phyloP scores from a whole-genome alignment of 306 rosid species.

The Medicago truncatula region DNA sequence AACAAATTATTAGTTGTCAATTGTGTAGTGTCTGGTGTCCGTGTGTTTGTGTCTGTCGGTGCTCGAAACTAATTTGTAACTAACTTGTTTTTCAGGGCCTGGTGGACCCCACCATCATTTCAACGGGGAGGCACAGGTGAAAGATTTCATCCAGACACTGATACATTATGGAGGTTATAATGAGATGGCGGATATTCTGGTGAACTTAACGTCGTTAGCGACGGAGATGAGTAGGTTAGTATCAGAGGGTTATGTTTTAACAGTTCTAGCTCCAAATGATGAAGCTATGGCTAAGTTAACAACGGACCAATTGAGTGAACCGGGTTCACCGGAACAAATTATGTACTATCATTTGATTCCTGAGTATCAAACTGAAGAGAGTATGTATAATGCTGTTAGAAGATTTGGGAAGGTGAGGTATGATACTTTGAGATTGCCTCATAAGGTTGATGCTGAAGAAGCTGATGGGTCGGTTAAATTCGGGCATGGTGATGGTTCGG shows the following conservation, averaged over 20 bases:
- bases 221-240: conserved; percentile 80
- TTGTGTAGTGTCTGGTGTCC: no score
- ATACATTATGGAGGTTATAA: conserved; percentile 84
- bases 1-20: no score
- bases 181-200: conserved; percentile 83
- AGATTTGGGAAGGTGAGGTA: conserved; percentile 75
- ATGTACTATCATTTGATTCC: conserved; percentile 82
- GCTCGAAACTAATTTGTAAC: background rate
- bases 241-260: conserved; percentile 77
- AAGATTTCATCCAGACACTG: conserved; percentile 78
- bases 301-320: conserved; percentile 86
- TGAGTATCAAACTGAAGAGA: conserved; percentile 86
- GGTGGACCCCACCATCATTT: conserved; percentile 84
- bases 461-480: conserved; percentile 85
- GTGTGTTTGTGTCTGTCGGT: background rate
- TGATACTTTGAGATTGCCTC: conserved; percentile 74
- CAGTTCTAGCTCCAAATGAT: conserved; percentile 82
- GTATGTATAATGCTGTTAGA: conserved; percentile 84
- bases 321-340: conserved; percentile 86
- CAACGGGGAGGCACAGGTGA: conserved; percentile 73
- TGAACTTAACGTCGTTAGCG: conserved; percentile 74
- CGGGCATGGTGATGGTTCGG: conserved; percentile 74
- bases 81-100: conserved; percentile 49
- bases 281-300: conserved; percentile 88
- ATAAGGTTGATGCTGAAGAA: conserved; percentile 73